These are phyloP conservation scores for Leucocoprinus leucothites DNA, from an alignment of 768 basidiomycete species.

Conservation along the genomic window DNA sequence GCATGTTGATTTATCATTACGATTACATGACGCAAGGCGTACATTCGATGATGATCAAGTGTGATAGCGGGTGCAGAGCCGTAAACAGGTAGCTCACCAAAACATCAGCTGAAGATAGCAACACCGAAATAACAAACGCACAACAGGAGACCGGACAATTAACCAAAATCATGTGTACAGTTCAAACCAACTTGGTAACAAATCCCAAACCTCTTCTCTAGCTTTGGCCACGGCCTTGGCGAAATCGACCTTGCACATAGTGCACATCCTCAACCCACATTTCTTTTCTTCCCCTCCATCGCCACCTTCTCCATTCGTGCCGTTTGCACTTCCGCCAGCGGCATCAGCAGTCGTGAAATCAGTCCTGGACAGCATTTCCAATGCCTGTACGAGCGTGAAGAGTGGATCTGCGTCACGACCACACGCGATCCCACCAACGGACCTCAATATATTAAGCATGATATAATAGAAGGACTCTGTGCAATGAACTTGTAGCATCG, in stretches of 20 bases:
- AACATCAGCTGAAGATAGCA: not conserved
- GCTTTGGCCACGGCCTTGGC: constrained; percentile 41
- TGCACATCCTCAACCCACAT: constrained; percentile 33
- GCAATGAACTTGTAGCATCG: constrained; percentile 39
- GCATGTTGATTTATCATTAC: too few relatives aligned
- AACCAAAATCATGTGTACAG: constrained; percentile 21
- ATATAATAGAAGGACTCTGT: constrained; percentile 74
- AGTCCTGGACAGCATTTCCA: constrained; percentile 67
- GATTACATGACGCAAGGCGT: too few relatives aligned
- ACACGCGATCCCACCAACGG: constrained; percentile 66
- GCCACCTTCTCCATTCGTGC: constrained; percentile 39
- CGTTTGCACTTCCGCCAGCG: constrained; percentile 16
- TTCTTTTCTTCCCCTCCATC: not conserved
- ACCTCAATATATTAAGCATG: constrained; percentile 67
- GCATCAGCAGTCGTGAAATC: constrained; percentile 69
- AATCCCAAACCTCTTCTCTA: constrained; percentile 58
- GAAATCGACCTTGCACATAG: constrained; percentile 42
- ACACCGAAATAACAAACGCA: not conserved
- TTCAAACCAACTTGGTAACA: constrained; percentile 65
- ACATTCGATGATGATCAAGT: too few relatives aligned
- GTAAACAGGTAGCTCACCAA: too few relatives aligned
- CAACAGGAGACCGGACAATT: not conserved
- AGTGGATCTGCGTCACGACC: constrained; percentile 76
- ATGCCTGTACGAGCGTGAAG: constrained; percentile 63
- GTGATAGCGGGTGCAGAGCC: too few relatives aligned